Evolutionary conservation across 2,329 filamentous ascomycete species (phyloP).

Genomic region (Diaporthe eres): DNA sequence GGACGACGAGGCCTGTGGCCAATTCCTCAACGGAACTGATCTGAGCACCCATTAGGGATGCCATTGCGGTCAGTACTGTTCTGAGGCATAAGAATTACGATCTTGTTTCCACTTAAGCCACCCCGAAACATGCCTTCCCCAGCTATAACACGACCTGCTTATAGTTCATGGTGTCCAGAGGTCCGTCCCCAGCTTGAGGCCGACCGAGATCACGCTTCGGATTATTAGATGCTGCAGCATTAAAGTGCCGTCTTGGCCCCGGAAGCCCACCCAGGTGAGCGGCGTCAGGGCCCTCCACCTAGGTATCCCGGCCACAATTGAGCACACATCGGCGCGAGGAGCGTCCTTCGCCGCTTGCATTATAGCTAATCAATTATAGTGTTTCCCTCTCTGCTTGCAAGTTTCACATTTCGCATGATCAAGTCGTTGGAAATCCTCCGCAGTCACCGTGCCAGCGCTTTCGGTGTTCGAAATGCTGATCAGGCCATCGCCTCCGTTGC

Average conservation of each 20-base stretch:
- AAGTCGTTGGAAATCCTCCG: not conserved
- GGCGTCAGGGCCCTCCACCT: not conserved
- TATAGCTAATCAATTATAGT: constrained; percentile 25
- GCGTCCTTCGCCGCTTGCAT: not conserved
- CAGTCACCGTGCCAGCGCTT: not conserved
- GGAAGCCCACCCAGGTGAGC: not conserved
- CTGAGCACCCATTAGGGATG: not conserved
- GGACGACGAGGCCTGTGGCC: not conserved
- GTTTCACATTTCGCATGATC: constrained; percentile 34
- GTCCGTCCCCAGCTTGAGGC: not conserved
- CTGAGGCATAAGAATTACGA: not conserved
- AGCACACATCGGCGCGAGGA: not conserved
- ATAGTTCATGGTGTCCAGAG: constrained; percentile 7
- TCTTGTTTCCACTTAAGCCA: constrained; percentile 18
- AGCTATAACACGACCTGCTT: constrained; percentile 10
- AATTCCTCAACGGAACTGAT: not conserved
- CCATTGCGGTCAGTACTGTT: not conserved
- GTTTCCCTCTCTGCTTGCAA: constrained; percentile 16
- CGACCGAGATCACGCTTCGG: constrained; percentile 19
- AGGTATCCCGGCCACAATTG: constrained; percentile 10
- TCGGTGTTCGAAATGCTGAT: constrained; percentile 19
- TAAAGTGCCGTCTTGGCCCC: constrained; percentile 22
- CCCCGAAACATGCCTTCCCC: constrained; percentile 22
- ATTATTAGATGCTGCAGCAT: constrained; percentile 31
- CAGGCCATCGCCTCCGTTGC: constrained; percentile 14